These are phyloP conservation scores for Furculomyces boomerangus DNA, from an alignment of 371 early-diverging fungal species.

Conservation along the genomic window DNA sequence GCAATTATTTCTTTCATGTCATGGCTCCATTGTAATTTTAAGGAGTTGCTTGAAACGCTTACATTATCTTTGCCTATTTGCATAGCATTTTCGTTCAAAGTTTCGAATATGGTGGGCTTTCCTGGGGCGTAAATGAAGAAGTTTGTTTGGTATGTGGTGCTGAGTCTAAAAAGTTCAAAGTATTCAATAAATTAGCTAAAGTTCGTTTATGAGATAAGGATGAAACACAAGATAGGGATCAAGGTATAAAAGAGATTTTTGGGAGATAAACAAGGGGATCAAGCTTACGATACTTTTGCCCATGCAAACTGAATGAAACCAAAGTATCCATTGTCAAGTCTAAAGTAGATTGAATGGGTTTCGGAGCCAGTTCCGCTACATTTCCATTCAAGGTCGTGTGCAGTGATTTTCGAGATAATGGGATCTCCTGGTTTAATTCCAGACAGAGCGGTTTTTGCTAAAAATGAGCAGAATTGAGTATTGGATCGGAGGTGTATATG, in stretches of 20 bases:
- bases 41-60: constrained; percentile 47
- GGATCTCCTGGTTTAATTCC: constrained; percentile 19
- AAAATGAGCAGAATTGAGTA: too few species aligned
- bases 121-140: constrained; percentile 50
- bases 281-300: constrained; percentile 55
- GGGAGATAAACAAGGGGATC: not conserved
- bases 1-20: constrained; percentile 13
- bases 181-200: too few species aligned
- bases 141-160: constrained; percentile 57
- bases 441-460: constrained; percentile 22
- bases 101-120: constrained; percentile 44
- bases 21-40: constrained; percentile 32
- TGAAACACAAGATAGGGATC: not conserved
- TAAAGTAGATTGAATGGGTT: constrained; percentile 72
- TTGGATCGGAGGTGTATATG: too few species aligned
- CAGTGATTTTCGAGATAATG: constrained; percentile 28
- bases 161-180: constrained; percentile 19
- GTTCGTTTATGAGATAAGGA: too few species aligned
- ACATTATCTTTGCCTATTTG: constrained; percentile 45
- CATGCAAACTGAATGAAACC: constrained; percentile 70
- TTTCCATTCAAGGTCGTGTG: constrained; percentile 51
- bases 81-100: constrained; percentile 45
- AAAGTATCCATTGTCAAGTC: constrained; percentile 51
- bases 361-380: constrained; percentile 65
- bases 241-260: not conserved